phyloP scores from a whole-genome alignment of 2,329 filamentous ascomycete species.

The Trichoderma oligosporum region DNA sequence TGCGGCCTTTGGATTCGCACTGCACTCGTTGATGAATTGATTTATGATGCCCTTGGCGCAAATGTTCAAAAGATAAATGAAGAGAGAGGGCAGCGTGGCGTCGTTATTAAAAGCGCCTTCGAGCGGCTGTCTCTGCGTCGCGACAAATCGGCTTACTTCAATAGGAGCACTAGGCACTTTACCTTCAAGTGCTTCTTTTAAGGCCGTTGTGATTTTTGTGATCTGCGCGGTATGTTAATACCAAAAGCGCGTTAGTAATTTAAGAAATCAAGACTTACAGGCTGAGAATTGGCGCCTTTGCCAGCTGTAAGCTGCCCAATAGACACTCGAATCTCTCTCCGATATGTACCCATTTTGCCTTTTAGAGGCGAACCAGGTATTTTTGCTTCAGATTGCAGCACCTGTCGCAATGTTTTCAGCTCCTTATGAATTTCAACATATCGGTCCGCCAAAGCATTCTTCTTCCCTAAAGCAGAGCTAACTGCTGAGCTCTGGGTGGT shows the following conservation, averaged over 20 bases:
- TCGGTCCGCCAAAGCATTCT: conserved; percentile 35
- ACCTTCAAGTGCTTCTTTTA: conserved; percentile 53
- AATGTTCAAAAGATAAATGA: conserved; percentile 73
- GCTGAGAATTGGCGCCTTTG: conserved; percentile 54
- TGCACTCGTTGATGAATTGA: conserved; percentile 65
- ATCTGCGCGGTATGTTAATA: conserved; percentile 30
- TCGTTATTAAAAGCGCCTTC: conserved; percentile 51
- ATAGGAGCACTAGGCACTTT: conserved; percentile 50
- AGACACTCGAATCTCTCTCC: conserved; percentile 65
- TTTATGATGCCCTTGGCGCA: conserved; percentile 69
- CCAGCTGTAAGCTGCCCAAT: conserved; percentile 70
- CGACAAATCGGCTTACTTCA: conserved; percentile 53
- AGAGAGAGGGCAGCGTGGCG: conserved; percentile 56
- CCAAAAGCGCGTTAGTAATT: background rate
- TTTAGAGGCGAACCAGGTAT: conserved; percentile 50
- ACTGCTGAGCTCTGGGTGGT: background rate
- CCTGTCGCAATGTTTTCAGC: conserved; percentile 64
- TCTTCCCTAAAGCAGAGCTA: conserved; percentile 1
- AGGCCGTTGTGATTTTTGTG: conserved; percentile 35
- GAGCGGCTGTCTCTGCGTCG: conserved; percentile 42
- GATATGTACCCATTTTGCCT: conserved; percentile 64
- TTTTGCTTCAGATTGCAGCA: conserved; percentile 55
- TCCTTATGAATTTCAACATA: conserved; percentile 61
- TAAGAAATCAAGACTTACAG: conserved; percentile 32
- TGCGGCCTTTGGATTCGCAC: conserved; percentile 60